These are phyloP conservation scores for Kwoniella botswanensis DNA, from an alignment of 768 basidiomycete genomes.

Conservation along the genomic window DNA sequence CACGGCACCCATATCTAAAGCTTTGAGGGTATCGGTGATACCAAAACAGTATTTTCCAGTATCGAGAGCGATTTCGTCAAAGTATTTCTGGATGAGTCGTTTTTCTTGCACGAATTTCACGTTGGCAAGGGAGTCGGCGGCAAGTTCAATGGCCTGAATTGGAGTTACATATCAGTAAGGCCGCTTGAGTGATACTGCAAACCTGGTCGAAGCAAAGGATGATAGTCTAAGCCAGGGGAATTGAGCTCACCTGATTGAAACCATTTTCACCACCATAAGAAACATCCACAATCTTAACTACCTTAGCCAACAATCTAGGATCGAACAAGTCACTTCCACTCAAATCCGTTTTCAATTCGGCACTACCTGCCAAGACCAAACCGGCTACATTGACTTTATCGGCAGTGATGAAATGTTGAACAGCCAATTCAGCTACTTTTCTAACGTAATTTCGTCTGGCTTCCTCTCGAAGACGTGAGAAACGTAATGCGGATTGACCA, in stretches of 20 bases:
- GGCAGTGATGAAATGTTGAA: slow-evolving; percentile 95
- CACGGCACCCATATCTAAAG: slow-evolving; percentile 91
- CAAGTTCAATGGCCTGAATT: slow-evolving; percentile 87
- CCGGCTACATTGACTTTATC: slow-evolving; percentile 99
- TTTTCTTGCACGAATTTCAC: slow-evolving; percentile 99
- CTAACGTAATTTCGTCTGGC: slow-evolving; percentile 99
- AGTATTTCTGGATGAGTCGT: slow-evolving; percentile 94
- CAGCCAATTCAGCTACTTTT: slow-evolving; percentile 95
- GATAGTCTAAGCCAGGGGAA: not conserved
- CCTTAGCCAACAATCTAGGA: slow-evolving; percentile 78
- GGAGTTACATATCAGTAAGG: not conserved
- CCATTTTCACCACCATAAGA: slow-evolving; percentile 99
- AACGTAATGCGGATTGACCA: slow-evolving; percentile 99
- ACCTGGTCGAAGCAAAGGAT: not conserved
- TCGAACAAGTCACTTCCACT: slow-evolving; percentile 97
- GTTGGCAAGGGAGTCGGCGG: slow-evolving; percentile 92
- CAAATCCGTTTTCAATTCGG: slow-evolving; percentile 98
- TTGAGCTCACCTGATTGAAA: slow-evolving; percentile 81
- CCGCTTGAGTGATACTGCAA: too few relatives aligned
- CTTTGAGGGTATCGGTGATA: slow-evolving; percentile 94
- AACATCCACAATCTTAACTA: slow-evolving; percentile 98
- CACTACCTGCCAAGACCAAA: slow-evolving; percentile 91
- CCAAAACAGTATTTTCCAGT: slow-evolving; percentile 97
- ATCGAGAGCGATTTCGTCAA: slow-evolving; percentile 98
- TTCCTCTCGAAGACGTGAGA: slow-evolving; percentile 98